Evolutionary conservation across 805 yeast genomes (phyloP), one percentile per base, ranked within the genome.

Genomic region (Yarrowia sp.): DNA sequence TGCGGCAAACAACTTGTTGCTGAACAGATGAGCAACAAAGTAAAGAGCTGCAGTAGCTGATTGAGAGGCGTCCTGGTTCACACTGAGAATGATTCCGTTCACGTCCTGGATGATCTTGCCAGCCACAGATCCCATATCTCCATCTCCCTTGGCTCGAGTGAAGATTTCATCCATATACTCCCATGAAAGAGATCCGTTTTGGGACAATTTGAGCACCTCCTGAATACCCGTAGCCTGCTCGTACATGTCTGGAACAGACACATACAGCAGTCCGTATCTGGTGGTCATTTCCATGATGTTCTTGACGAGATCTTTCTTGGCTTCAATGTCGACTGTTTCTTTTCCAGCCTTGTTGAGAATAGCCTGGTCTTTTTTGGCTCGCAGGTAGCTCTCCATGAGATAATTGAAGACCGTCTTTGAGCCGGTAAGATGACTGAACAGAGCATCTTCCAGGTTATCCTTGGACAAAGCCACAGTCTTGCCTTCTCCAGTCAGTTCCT

Each of bases 1-100:
- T 0, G 84, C 76, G 0, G 95, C 89, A 18, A 89, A 86, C 1
- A 79, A 75, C 71, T 88, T 90, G 68, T 83, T 81, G 18, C 80
- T 76, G 2, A 87, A 80, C 67, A 89, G 80, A 13, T 86, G 74
- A 33, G 83, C 81, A 53, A 81, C 77, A 15, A 84, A 77, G 71
- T 86, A 87, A 11, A 68, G 48, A 17, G 78, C 75, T 1, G 85
- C 78, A 65, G 83, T 82, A 66, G 65, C 38, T 4, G 57, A 45
- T 31, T 47, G 45, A 6, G 35, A 47, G 33, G 55, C 44, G 17
- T 61, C 47, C 65, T 38, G 53, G 28, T 18, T 45, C 33, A 41
- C 36, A n/a, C 17, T 15, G 31, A 55, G 47, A 55, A 55, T 41
- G 17, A 55, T 36, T 2, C 44, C 18, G 18, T 48, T 61, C 9